Conservation (phyloP, 2,329 filamentous ascomycete species). For the Fusarium denticulatum region DNA sequence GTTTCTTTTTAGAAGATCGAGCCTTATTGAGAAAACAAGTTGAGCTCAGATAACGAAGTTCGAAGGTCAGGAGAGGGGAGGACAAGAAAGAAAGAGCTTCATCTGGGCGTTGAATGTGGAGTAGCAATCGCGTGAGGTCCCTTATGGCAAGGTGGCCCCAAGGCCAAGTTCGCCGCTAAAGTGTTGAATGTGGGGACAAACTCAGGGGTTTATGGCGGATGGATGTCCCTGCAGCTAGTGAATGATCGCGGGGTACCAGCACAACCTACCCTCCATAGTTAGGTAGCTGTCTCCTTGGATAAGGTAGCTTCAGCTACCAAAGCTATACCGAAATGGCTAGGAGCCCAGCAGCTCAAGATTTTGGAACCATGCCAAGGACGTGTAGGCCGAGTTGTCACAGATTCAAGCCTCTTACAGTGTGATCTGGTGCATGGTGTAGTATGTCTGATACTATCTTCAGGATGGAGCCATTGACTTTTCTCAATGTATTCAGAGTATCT, state of each 20-base stretch:
- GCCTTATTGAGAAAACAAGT: slow-evolving; percentile 36
- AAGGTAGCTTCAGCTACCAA: not conserved
- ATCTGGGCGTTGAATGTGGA: slow-evolving; percentile 30
- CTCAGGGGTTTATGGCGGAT: slow-evolving; percentile 32
- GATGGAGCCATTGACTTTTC: slow-evolving; percentile 6
- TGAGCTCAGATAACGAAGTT: slow-evolving; percentile 36
- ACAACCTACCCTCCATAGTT: not conserved
- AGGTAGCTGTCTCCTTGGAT: not conserved
- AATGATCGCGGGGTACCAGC: slow-evolving; percentile 40
- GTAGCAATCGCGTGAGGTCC: slow-evolving; percentile 43
- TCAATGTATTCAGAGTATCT: not conserved
- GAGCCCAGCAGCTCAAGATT: not conserved
- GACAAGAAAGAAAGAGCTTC: slow-evolving; percentile 35
- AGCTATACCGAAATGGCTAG: not conserved
- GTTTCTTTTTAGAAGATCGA: slow-evolving; percentile 5
- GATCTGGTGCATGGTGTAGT: not conserved
- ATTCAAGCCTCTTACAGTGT: not conserved
- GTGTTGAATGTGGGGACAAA: slow-evolving; percentile 41
- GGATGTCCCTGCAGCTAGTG: slow-evolving; percentile 9
- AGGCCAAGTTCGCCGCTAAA: slow-evolving; percentile 39
- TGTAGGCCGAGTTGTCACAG: not conserved
- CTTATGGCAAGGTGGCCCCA: slow-evolving; percentile 51
- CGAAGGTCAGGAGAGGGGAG: slow-evolving; percentile 11
- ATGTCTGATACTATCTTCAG: slow-evolving; percentile 1
- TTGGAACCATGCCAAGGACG: not conserved